Percentiles rank a stretch among this genome's conserved stretches.
Evolutionary conservation across 495 filamentous ascomycete genomes (phyloP).

Genomic region (Penicillium turbatum): DNA sequence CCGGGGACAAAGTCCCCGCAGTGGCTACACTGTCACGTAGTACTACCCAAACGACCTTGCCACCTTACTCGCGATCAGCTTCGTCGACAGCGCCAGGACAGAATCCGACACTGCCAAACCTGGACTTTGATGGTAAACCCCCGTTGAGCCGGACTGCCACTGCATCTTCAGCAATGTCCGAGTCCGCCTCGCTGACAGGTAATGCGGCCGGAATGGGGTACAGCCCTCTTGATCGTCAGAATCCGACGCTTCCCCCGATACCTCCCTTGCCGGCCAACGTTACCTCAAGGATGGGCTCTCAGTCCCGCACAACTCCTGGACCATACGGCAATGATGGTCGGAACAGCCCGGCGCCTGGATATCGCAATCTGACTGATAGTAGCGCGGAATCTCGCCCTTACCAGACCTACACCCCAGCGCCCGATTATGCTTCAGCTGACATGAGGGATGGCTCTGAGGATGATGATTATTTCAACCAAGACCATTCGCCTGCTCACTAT

Average conservation of each 20-base stretch:
- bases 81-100: slow-evolving; percentile 8
- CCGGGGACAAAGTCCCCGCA: slow-evolving; percentile 52
- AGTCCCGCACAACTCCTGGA: slow-evolving; percentile 11
- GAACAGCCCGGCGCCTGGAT: slow-evolving; percentile 3
- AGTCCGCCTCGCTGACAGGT: slow-evolving; percentile 20
- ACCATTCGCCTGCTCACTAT: slow-evolving; percentile 1
- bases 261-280: slow-evolving; percentile 19
- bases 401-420: slow-evolving; percentile 11
- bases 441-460: background rate
- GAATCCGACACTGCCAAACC: slow-evolving; percentile 22
- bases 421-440: slow-evolving; percentile 13
- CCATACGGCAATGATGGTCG: slow-evolving; percentile 9
- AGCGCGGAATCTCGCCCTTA: slow-evolving; percentile 8
- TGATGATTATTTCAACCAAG: slow-evolving; percentile 6
- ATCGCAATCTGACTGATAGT: slow-evolving; percentile 18
- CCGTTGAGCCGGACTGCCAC: slow-evolving; percentile 21
- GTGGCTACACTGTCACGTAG: slow-evolving; percentile 60
- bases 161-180: slow-evolving; percentile 23
- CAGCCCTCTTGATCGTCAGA: slow-evolving; percentile 20
- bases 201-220: slow-evolving; percentile 25
- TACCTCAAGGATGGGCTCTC: slow-evolving; percentile 7
- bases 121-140: slow-evolving; percentile 23
- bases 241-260: slow-evolving; percentile 18
- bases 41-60: slow-evolving; percentile 63
- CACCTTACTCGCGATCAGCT: slow-evolving; percentile 32